Percentiles rank a stretch among this genome's conserved stretches.
Conservation (phyloP, 1,139 yeast species). For the Yamadazyma siamensis region DNA sequence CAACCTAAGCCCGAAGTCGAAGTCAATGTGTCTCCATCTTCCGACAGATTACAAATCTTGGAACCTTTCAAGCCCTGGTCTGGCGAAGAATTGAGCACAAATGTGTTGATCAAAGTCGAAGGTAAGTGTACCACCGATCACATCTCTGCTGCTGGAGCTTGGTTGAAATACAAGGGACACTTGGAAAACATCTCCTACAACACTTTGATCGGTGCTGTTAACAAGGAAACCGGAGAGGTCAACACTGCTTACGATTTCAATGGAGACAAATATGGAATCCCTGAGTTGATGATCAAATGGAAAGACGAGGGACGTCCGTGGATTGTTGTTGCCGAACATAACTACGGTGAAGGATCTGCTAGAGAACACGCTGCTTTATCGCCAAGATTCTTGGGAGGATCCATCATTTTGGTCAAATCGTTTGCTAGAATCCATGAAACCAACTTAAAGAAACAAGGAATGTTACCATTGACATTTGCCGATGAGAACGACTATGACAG, state of each 20-base stretch:
- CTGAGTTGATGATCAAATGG: slow-evolving; percentile 97
- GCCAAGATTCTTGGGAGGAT: slow-evolving; percentile 91
- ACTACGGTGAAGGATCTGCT: slow-evolving; percentile 98
- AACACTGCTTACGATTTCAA: slow-evolving; percentile 86
- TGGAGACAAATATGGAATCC: slow-evolving; percentile 75
- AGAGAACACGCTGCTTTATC: slow-evolving; percentile 98
- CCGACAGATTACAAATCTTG: slow-evolving; percentile 70
- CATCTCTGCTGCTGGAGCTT: slow-evolving; percentile 98
- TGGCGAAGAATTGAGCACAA: slow-evolving; percentile 74
- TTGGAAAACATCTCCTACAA: slow-evolving; percentile 92
- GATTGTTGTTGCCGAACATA: slow-evolving; percentile 95
- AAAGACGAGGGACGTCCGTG: slow-evolving; percentile 80
- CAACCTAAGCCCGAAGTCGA: slow-evolving; percentile 64
- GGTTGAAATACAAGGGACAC: slow-evolving; percentile 98
- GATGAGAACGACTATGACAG: slow-evolving; percentile 84
- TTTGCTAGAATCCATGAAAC: slow-evolving; percentile 91
- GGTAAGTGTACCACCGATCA: slow-evolving; percentile 99
- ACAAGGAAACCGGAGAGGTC: slow-evolving; percentile 94
- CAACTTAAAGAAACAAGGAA: slow-evolving; percentile 91
- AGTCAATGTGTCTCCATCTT: slow-evolving; percentile 72
- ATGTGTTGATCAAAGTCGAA: slow-evolving; percentile 82
- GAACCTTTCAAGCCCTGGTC: slow-evolving; percentile 88
- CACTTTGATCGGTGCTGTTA: slow-evolving; percentile 94
- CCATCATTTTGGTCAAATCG: slow-evolving; percentile 84
- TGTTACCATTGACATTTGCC: slow-evolving; percentile 90